A percentile compares a stretch with the other conserved stretches of the same genome.
Conservation (phyloP, 2,329 filamentous ascomycete genomes). For the Alternaria metachromatica region DNA sequence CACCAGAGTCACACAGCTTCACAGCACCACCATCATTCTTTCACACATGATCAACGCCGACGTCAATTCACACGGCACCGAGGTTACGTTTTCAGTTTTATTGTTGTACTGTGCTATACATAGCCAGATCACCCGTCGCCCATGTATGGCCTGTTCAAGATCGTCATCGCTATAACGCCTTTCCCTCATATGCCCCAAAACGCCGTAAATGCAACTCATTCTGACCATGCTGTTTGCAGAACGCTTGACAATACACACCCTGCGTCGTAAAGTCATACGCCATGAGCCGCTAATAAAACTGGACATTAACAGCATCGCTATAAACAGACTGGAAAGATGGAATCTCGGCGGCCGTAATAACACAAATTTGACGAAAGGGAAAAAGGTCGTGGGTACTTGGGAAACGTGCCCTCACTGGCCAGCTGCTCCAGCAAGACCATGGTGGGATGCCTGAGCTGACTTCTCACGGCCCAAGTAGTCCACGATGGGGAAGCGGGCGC, state of each 20-base stretch:
- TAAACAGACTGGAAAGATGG: not conserved
- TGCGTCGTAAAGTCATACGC: constrained; percentile 2
- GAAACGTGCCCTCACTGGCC: constrained; percentile 33
- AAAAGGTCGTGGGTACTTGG: not conserved
- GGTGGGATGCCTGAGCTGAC: constrained; percentile 42
- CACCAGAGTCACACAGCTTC: not conserved
- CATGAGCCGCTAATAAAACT: constrained; percentile 6
- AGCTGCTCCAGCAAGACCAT: constrained; percentile 44
- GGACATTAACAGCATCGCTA: not conserved
- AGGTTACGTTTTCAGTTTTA: not conserved
- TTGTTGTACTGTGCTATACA: not conserved
- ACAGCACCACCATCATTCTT: not conserved
- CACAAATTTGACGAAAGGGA: not conserved
- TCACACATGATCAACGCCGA: not conserved
- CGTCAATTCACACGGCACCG: not conserved
- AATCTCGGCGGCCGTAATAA: not conserved
- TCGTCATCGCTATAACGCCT: not conserved
- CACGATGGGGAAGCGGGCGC: constrained; percentile 71
- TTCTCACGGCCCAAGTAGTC: constrained; percentile 52
- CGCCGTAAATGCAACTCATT: not conserved
- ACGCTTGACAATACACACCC: not conserved
- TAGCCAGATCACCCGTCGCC: not conserved
- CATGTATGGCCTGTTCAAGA: not conserved
- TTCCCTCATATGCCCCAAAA: not conserved
- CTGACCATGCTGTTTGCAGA: not conserved